Evolutionary conservation across 164 flowering plant genomes (phyloP), one percentile per base, ranked within the genome.

Genomic region (Santalum album): DNA sequence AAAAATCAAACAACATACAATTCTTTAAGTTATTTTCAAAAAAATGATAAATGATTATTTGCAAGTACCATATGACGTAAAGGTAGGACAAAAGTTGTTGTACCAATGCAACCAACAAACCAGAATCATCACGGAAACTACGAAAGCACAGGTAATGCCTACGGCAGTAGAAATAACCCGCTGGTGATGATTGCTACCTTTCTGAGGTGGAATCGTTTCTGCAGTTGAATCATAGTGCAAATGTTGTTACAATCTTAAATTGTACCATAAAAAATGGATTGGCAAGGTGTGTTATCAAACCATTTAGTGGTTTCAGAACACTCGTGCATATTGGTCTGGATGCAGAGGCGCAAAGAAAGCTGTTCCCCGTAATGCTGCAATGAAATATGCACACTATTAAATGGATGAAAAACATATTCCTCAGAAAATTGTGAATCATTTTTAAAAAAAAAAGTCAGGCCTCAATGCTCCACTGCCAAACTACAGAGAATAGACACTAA

Each of bases 291-390:
- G 51, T 39, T 26, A n/a, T 54, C 2, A 45, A 84, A 92, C 98
- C 77, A 59, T 76, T 75, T 45, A 59, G 58, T 39, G 87, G 79
- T 47, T 73, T 72, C 54, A 72, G 58, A 27, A 42, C 61, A 57
- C 54, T 71, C 55, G 42, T 57, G 71, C 96, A 91, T 63, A 60
- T 49, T 63, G 75, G 63, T n/a, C 65, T 51, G 38, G 73, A 50
- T 44, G 82, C 67, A 40, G 87, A 70, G 49, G 69, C 46, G 65
- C 96, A 92, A 22, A 92, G 87, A 60, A 82, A 79, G 40, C 25
- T 67, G 67, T 92, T 88, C 58, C 98, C 98, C 62, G 86, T 70
- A 65, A 92, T 62, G 72, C 98, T 92, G 58, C 60, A 76, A 35
- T 15, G 25, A 56, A 46, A 54, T 38, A 60, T 32, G 26, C 40